A percentile compares a stretch with the other conserved stretches of the same genome.
phyloP scores from a whole-genome alignment of 306 rosid genomes.

The Aeschynomene evenia region DNA sequence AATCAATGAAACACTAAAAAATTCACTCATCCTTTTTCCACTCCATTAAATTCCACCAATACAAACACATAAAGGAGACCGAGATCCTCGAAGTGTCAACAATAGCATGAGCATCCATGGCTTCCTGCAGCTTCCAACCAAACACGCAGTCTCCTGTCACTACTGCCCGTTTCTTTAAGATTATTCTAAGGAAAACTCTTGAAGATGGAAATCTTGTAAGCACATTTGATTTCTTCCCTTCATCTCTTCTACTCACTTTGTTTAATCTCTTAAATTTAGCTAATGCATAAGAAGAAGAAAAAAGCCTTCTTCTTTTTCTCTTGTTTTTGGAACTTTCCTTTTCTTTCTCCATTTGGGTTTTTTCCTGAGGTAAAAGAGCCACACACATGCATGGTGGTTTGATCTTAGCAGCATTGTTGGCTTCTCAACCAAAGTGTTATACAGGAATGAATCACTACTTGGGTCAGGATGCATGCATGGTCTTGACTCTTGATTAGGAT shows the following conservation, averaged over 20 bases:
- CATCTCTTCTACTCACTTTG: not conserved
- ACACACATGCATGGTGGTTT: not conserved
- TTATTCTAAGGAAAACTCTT: not conserved
- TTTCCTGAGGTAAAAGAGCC: not conserved
- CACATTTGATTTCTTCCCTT: not conserved
- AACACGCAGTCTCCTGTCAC: not conserved
- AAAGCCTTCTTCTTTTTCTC: not conserved
- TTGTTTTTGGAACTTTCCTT: no score
- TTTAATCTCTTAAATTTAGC: not conserved
- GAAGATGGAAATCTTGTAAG: not conserved
- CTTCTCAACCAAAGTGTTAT: no score
- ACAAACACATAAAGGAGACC: no score
- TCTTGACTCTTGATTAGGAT: not conserved
- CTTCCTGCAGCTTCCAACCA: not conserved
- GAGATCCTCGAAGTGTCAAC: not conserved
- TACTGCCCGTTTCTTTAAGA: not conserved
- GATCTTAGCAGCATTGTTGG: not conserved
- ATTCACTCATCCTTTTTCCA: no score
- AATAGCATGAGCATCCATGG: not conserved
- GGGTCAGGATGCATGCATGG: not conserved
- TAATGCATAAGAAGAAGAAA: not conserved
- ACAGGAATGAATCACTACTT: no score
- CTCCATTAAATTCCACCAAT: no score
- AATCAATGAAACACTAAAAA: no score
- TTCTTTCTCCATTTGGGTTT: no score